Evolutionary conservation across 2,329 filamentous ascomycete genomes (phyloP), one percentile per base, ranked within the genome.

Genomic region (Verticillium alfalfae): DNA sequence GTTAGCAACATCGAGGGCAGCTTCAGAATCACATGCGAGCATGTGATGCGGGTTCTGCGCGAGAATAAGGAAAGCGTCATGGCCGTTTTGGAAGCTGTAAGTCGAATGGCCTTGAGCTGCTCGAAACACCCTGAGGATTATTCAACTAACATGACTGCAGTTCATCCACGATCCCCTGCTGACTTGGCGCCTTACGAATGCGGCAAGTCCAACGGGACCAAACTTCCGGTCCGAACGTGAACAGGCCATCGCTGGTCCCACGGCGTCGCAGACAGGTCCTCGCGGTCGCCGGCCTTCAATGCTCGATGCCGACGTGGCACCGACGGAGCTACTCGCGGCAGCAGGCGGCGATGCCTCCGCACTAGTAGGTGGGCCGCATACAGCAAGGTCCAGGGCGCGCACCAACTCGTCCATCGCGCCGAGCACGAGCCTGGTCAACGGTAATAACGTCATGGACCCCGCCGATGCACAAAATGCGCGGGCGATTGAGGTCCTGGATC

Each of bases 111-210:
- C 4, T 10, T 18, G 9, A n/a, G 1, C 34, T 13, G 10, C 15
- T 57, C 15, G 15, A 18, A 34, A 16, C 15, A 12, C 34, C 36
- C 9, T 7, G 34, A 22, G 56, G 3, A 13, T 41, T 13, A 16
- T 7, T 64, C 63, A 62, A 65, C 65, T 72, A 65, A 74, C 62
- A 49, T 38, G 5, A 12, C 45, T 26, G 12, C 71, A 95, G 91
- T 99, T 99, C 78, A 97, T 99, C 67, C 96, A 99, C 73, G 95
- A 99, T 74, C 95, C 96, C n/a, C 85, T 99, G 52, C 90, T 99
- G 60, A 99, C 93, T 57, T 99, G 95, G 95, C 90, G 95, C 68
- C 85, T 99, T 41, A 89, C 86, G 37, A 87, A 82, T 60, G 82
- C 84, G 10, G 80, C 83, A 10, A 88, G 84, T 36, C 87, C 88